Conservation (phyloP, 2,329 filamentous ascomycete genomes). For the Epichloe brachyelytri region DNA sequence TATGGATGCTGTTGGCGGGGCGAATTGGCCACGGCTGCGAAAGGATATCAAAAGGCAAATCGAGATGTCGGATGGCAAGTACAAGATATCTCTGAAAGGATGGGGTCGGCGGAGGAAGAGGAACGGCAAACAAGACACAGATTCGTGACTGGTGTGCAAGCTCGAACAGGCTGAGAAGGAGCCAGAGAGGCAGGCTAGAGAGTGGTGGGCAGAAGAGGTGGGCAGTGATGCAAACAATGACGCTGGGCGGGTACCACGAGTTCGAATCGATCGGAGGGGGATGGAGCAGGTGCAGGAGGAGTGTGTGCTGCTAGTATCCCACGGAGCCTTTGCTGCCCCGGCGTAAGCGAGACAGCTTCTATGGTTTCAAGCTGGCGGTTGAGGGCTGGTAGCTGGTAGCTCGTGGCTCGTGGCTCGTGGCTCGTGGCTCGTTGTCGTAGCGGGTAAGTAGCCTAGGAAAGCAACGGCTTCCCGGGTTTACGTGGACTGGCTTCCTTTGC, state of each 20-base stretch:
- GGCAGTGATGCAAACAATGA: conserved; percentile 6
- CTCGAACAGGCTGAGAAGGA: background rate
- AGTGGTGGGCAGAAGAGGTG: conserved; percentile 1
- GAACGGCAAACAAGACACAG: background rate
- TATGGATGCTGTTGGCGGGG: background rate
- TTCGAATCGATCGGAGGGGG: background rate
- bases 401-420: no score
- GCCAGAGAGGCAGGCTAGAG: background rate
- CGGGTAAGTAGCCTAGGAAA: background rate
- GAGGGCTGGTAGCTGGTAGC: background rate
- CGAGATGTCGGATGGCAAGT: background rate
- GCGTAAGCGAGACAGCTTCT: background rate
- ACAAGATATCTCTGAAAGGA: background rate
- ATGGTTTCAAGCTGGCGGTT: background rate
- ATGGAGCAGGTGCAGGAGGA: background rate
- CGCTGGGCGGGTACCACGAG: conserved; percentile 2
- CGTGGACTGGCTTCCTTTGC: background rate
- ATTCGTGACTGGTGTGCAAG: background rate
- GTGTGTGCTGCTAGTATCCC: background rate
- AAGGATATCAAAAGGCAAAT: background rate
- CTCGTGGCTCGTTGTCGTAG: background rate
- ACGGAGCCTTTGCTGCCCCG: background rate
- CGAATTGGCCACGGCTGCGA: background rate
- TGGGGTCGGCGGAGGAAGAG: background rate
- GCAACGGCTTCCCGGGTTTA: background rate